A percentile compares a stretch with the other conserved stretches of the same genome.
Evolutionary conservation across 495 filamentous ascomycete species (phyloP).

Genomic region (Bryoglossum gracile): DNA sequence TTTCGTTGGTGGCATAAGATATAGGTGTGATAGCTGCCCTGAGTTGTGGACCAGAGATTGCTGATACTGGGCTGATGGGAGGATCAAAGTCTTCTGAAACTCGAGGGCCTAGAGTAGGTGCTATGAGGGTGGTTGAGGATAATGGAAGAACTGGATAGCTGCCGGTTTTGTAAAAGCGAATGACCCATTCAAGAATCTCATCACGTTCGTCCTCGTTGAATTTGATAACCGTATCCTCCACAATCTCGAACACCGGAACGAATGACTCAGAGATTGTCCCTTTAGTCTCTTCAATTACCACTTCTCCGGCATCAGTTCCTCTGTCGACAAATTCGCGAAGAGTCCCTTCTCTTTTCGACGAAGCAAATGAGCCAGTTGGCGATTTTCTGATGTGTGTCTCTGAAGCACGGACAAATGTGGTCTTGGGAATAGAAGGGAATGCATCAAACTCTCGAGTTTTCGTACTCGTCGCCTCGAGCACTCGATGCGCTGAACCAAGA

Average conservation of each 20-base stretch:
- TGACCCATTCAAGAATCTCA: constrained; percentile 21
- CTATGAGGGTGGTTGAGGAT: too few species aligned
- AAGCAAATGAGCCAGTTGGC: constrained; percentile 4
- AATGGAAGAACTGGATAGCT: constrained; percentile 15
- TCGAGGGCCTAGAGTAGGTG: not conserved
- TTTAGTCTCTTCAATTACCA: not conserved
- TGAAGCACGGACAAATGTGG: constrained; percentile 16
- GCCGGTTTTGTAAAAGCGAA: constrained; percentile 19
- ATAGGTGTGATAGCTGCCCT: not conserved
- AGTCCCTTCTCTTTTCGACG: not conserved
- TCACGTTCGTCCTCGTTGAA: constrained; percentile 4
- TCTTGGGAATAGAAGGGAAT: constrained; percentile 6
- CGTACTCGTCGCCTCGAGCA: too few species aligned
- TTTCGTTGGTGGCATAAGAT: constrained; percentile 7
- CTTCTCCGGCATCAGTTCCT: constrained; percentile 14
- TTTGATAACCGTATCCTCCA: constrained; percentile 25
- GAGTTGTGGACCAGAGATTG: not conserved
- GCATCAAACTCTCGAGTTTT: not conserved
- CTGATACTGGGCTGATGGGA: not conserved
- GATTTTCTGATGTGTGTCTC: constrained; percentile 19
- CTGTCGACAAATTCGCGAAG: constrained; percentile 13
- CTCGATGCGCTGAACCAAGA: too few species aligned
- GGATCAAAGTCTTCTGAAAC: not conserved
- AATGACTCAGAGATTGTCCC: not conserved
- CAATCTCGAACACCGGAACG: constrained; percentile 19